Percentiles rank a stretch among this genome's conserved stretches.
phyloP scores from a whole-genome alignment of 2,329 filamentous ascomycete species.

The Phyllosticta ampelicida region DNA sequence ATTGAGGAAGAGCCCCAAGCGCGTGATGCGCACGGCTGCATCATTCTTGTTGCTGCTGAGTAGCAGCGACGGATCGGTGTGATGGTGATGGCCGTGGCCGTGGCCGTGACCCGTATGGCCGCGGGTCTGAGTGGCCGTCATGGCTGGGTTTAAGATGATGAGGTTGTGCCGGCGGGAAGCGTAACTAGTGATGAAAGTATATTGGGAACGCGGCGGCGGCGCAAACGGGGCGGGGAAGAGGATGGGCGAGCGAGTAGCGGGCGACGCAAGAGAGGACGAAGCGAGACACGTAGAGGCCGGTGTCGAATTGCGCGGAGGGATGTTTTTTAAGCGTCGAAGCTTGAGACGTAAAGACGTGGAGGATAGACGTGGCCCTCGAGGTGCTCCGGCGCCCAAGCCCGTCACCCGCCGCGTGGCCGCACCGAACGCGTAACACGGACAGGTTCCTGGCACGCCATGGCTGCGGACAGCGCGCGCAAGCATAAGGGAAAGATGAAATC shows the following conservation, averaged over 20 bases:
- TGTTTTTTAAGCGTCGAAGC: constrained; percentile 1
- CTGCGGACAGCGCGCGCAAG: constrained; percentile 6
- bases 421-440: constrained; percentile 10
- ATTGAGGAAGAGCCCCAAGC: constrained; percentile 81
- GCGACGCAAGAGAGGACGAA: not conserved
- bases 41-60: constrained; percentile 78
- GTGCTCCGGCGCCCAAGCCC: constrained; percentile 3
- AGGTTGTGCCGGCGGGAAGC: constrained; percentile 38
- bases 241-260: not conserved
- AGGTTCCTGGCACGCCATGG: constrained; percentile 8
- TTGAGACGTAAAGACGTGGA: constrained; percentile 1
- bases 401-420: constrained; percentile 7
- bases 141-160: constrained; percentile 11
- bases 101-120: constrained; percentile 40
- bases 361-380: constrained; percentile 5
- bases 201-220: not conserved
- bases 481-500: constrained; percentile 7
- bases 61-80: constrained; percentile 77
- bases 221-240: not conserved
- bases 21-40: constrained; percentile 85
- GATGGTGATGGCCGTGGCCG: constrained; percentile 49
- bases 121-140: constrained; percentile 19
- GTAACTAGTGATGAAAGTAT: constrained; percentile 13
- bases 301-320: not conserved
- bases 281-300: not conserved